A percentile compares a stretch with the other conserved stretches of the same genome.
phyloP scores from a whole-genome alignment of 1,139 yeast genomes.

The Pneumocystis oryctolagi region DNA sequence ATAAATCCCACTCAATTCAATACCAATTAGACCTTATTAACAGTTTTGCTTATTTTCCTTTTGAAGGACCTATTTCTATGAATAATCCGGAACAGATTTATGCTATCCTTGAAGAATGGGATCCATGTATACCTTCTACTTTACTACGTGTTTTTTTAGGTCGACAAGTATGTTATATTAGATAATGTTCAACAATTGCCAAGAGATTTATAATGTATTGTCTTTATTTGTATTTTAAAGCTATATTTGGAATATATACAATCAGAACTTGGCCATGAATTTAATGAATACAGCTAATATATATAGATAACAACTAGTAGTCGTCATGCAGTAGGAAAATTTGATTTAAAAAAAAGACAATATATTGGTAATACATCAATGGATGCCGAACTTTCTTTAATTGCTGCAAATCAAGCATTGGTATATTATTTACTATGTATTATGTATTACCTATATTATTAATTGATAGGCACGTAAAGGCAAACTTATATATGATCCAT shows the following conservation, averaged over 20 bases:
- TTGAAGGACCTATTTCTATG: conserved; percentile 66
- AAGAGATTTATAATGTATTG: too few relatives aligned
- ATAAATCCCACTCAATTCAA: conserved; percentile 44
- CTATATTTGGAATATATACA: too few relatives aligned
- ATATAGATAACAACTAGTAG: conserved; percentile 29
- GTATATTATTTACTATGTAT: background rate
- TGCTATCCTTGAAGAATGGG: conserved; percentile 61
- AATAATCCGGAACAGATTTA: conserved; percentile 62
- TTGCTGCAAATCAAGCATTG: conserved; percentile 27
- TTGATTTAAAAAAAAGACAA: conserved; percentile 67
- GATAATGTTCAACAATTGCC: background rate
- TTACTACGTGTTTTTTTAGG: conserved; percentile 13
- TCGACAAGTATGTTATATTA: background rate
- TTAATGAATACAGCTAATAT: background rate
- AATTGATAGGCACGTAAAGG: conserved; percentile 28
- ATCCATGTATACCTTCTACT: conserved; percentile 14
- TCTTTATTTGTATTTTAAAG: too few relatives aligned
- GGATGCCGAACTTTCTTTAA: conserved; percentile 39
- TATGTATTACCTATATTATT: background rate
- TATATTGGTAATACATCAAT: conserved; percentile 94
- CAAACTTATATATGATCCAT: conserved; percentile 75
- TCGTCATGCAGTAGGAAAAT: conserved; percentile 57
- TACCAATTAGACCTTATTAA: conserved; percentile 55
- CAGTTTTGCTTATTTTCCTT: conserved; percentile 50
- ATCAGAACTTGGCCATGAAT: background rate